Base-by-base conservation (phyloP, 108 stramenopile species). In the Cyclotella baltica region DNA sequence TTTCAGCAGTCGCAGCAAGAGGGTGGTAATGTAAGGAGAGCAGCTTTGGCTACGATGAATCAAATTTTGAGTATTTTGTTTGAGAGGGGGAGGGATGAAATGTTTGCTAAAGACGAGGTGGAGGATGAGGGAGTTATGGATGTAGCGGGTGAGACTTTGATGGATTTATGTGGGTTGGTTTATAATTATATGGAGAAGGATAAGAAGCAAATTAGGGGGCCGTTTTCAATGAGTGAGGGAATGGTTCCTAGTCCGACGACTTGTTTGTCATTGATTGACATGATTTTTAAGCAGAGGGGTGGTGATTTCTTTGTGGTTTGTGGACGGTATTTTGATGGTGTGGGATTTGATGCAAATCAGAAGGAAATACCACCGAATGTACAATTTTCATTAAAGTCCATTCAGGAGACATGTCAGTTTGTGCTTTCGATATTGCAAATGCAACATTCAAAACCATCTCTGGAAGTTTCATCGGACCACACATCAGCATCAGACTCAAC, bases 11-110 rank as follows among this genome's bases (percentile, higher is more conserved):
- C 33, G 34, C 2, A 46, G 38, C n/a, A 36, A 16, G n/a, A 55
- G 19, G 34, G 52, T 22, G 40, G 57, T 19, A 80, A 73, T 52
- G 69, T 84, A 37, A 36, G 63, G 56, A 75, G 83, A 70, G 75
- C 83, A 35, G 80, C 83, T 13, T 56, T 72, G 23, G 83, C 83
- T 27, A 81, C 79, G 55, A 70, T 84, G 79, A 84, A 84, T 53
- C 80, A 84, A 30, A 46, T 84, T 3, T 33, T 84, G n/a, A 80
- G 79, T 4, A 76, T 76, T 40, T 22, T 81, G 4, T 84, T 81
- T 58, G 83, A 81, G 30, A 29, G 75, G 25, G 79, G 74, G 11
- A 77, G 80, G 53, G 83, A 76, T 62, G 79, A 52, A 50, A 72
- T 81, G 62, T 29, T 67, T 23, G 62, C n/a, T 20, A 47, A 50